Evolutionary conservation across 495 filamentous ascomycete genomes (phyloP).

Genomic region (Usnea hakonensis): DNA sequence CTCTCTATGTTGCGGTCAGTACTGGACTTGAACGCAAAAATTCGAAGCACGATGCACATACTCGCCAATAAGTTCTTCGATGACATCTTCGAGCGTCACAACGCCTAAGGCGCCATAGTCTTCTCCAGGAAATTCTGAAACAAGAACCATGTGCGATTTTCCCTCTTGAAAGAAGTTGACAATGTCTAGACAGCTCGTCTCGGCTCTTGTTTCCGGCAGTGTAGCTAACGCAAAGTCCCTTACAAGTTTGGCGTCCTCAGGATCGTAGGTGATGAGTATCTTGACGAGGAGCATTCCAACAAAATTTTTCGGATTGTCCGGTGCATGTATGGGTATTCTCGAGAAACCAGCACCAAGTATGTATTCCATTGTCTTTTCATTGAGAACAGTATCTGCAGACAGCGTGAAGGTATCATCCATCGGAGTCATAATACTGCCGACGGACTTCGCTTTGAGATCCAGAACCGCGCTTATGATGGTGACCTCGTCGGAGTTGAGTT

Average conservation of each 20-base stretch:
- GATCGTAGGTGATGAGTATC: slow-evolving; percentile 97
- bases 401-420: slow-evolving; percentile 96
- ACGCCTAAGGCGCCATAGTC: slow-evolving; percentile 86
- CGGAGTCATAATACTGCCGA: slow-evolving; percentile 94
- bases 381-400: slow-evolving; percentile 82
- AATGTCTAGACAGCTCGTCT: slow-evolving; percentile 94
- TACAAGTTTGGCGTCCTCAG: slow-evolving; percentile 79
- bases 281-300: slow-evolving; percentile 97
- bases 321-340: slow-evolving; percentile 85
- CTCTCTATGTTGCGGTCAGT: slow-evolving; percentile 43
- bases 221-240: slow-evolving; percentile 88
- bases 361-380: slow-evolving; percentile 84
- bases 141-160: slow-evolving; percentile 97
- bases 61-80: slow-evolving; percentile 97
- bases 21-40: not conserved
- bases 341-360: slow-evolving; percentile 93
- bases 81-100: slow-evolving; percentile 93
- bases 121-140: slow-evolving; percentile 82
- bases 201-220: slow-evolving; percentile 84
- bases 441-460: slow-evolving; percentile 91
- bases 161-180: slow-evolving; percentile 99
- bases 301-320: slow-evolving; percentile 77
- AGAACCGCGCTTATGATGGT: slow-evolving; percentile 96
- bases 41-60: slow-evolving; percentile 41
- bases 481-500: slow-evolving; percentile 93